phyloP scores from a whole-genome alignment of 192 early-diverging fungal species.

The Pecoramyces ruminantium region DNA sequence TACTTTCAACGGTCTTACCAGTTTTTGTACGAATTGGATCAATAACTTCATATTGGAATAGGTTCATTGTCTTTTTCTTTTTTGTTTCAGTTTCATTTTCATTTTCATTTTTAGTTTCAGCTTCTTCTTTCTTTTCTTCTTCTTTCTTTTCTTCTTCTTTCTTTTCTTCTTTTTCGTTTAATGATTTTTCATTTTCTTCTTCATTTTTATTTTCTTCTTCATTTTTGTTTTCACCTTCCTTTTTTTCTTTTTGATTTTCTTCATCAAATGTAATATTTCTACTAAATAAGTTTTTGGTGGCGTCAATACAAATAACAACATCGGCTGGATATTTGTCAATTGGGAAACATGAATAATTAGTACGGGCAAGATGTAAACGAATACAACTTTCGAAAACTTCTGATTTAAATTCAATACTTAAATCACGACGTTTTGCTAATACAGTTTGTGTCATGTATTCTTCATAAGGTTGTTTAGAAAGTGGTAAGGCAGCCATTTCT shows the following conservation, averaged over 20 bases:
- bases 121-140: too few relatives aligned
- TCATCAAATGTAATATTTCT: background rate
- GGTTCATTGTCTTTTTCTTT: too few relatives aligned
- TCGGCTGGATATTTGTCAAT: background rate
- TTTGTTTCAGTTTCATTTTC: too few relatives aligned
- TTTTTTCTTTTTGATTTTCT: background rate
- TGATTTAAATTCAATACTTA: background rate
- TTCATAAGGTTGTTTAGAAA: background rate
- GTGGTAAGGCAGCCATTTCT: background rate
- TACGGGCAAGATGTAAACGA: background rate
- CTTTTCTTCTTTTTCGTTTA: too few relatives aligned
- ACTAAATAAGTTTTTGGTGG: background rate
- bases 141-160: too few relatives aligned
- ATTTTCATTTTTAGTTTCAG: too few relatives aligned
- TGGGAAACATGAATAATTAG: background rate
- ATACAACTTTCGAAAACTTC: background rate
- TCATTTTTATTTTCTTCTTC: background rate
- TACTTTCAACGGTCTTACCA: too few relatives aligned
- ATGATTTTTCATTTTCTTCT: background rate
- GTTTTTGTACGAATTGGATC: too few relatives aligned
- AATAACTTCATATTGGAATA: too few relatives aligned
- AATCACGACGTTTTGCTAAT: background rate
- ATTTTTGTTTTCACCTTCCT: background rate
- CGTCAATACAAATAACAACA: background rate
- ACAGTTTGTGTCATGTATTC: background rate